Conservation (phyloP, 148 eudicot genomes). For the Dysphania ambrosioides region DNA sequence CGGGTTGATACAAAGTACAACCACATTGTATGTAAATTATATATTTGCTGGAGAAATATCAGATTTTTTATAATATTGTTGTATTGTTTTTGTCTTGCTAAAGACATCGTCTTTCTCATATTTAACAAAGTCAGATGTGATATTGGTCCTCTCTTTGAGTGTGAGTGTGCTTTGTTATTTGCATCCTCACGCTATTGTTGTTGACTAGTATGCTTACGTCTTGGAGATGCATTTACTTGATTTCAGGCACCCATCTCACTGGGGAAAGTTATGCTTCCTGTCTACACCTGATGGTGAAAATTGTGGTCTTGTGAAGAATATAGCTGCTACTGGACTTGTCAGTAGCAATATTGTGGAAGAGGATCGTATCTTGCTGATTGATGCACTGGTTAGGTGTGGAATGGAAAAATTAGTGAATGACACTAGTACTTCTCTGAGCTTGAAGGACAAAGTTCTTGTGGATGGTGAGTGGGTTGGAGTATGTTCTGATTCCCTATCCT, state of each 20-base stretch:
- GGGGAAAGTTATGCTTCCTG: constrained; percentile 86
- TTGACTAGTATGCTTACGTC: neutral
- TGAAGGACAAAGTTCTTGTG: constrained; percentile 58
- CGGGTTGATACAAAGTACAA: no score
- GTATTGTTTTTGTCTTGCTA: neutral
- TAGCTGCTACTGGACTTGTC: constrained; percentile 80
- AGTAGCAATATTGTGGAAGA: constrained; percentile 45
- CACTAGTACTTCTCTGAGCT: constrained; percentile 44
- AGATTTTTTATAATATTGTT: neutral
- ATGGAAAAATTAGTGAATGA: constrained; percentile 67
- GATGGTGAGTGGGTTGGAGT: constrained; percentile 90
- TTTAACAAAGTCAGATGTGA: neutral
- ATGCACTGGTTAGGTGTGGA: constrained; percentile 51
- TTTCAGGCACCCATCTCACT: constrained; percentile 95
- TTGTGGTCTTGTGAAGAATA: constrained; percentile 90
- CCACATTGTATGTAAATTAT: no score
- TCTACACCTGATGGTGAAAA: constrained; percentile 96
- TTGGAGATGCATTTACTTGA: constrained; percentile 14
- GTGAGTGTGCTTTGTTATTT: neutral
- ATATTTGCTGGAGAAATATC: neutral
- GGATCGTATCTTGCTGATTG: constrained; percentile 27
- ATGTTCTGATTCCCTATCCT: constrained; percentile 54
- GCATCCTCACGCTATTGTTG: neutral
- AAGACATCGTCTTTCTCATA: neutral
- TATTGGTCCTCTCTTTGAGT: neutral